These are phyloP conservation scores for Epichloe uncinata DNA, from an alignment of 2,329 filamentous ascomycete genomes.

Conservation along the genomic window DNA sequence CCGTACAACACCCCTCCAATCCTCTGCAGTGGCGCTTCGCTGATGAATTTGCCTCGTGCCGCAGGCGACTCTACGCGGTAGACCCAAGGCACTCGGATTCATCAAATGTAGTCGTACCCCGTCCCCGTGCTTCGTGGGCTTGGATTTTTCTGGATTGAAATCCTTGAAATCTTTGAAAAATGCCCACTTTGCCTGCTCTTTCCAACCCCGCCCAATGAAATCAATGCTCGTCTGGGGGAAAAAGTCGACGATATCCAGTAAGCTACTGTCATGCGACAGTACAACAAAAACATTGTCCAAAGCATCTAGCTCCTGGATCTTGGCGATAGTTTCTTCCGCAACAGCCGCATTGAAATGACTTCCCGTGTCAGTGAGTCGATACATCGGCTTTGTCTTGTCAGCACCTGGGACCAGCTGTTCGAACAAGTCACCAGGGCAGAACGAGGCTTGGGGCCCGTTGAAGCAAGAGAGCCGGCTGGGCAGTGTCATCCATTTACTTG, in stretches of 20 bases:
- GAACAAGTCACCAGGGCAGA: neutral
- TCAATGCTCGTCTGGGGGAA: neutral
- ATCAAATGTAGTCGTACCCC: too few relatives aligned
- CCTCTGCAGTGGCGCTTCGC: too few relatives aligned
- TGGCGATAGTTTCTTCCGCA: neutral
- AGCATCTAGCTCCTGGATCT: conserved; percentile 1
- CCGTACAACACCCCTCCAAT: too few relatives aligned
- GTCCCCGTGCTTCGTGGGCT: too few relatives aligned
- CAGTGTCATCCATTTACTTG: neutral
- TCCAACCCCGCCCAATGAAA: neutral
- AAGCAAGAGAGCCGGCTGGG: neutral
- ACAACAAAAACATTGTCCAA: neutral
- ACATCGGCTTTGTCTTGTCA: neutral
- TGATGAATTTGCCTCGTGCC: too few relatives aligned
- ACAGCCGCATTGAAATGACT: neutral
- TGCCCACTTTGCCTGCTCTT: neutral
- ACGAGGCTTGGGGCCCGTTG: neutral
- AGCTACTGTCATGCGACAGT: neutral
- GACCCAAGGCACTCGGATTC: too few relatives aligned
- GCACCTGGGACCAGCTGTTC: neutral
- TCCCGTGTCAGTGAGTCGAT: neutral
- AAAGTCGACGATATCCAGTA: neutral
- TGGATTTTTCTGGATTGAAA: neutral
- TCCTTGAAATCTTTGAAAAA: neutral
- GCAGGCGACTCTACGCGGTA: too few relatives aligned